Evolutionary conservation across 805 yeast genomes (phyloP).

Genomic region (Naumovozyma baii): DNA sequence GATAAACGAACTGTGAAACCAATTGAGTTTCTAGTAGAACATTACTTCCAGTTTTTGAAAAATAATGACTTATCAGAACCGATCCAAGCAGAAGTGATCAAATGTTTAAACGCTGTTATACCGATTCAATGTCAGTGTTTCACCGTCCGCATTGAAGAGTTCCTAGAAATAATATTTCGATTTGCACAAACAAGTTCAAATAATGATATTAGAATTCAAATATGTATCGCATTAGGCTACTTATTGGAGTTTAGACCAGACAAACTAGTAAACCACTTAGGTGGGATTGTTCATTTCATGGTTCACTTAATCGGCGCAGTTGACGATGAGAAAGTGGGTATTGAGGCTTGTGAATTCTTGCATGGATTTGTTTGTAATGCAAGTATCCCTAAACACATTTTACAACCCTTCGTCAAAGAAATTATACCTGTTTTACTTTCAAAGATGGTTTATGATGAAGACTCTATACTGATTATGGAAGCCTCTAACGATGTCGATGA

Average conservation of each 20-base stretch:
- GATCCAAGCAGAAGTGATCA: constrained; percentile 53
- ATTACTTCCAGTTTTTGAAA: constrained; percentile 46
- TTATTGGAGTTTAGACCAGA: constrained; percentile 74
- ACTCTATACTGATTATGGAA: constrained; percentile 62
- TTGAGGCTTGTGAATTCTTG: constrained; percentile 90
- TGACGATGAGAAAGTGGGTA: constrained; percentile 61
- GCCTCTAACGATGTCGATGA: constrained; percentile 48
- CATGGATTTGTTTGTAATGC: constrained; percentile 58
- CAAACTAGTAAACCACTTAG: constrained; percentile 65
- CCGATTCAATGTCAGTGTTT: constrained; percentile 60
- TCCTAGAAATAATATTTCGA: constrained; percentile 51
- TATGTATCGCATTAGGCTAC: constrained; percentile 66
- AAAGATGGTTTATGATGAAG: constrained; percentile 83
- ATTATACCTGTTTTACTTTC: constrained; percentile 71
- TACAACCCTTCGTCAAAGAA: constrained; percentile 47
- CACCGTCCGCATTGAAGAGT: constrained; percentile 54
- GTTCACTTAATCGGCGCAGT: constrained; percentile 59
- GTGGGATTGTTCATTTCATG: constrained; percentile 79
- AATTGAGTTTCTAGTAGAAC: constrained; percentile 54
- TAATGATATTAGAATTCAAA: constrained; percentile 54
- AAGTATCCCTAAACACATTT: constrained; percentile 43
- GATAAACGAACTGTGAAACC: constrained; percentile 37
- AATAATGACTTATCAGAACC: constrained; percentile 29
- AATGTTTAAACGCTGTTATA: constrained; percentile 69
- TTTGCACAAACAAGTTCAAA: constrained; percentile 52